phyloP scores from a whole-genome alignment of 345 rosid genomes.

The Acer yangbiense region DNA sequence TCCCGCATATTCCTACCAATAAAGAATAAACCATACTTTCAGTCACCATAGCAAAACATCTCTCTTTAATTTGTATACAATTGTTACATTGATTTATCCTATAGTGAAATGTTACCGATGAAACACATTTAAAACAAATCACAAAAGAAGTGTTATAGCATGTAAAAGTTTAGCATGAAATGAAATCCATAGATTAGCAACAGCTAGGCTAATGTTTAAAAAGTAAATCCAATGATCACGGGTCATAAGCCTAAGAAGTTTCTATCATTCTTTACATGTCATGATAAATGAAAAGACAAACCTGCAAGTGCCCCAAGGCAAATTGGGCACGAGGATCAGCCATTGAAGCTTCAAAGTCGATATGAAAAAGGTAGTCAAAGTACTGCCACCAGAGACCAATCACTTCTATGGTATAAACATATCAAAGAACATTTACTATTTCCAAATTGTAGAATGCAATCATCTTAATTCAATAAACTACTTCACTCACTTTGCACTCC shows the following conservation, averaged over 20 bases:
- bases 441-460: too few relatives aligned
- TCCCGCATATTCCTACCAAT: conserved; percentile 67
- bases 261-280: not conserved
- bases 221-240: too few relatives aligned
- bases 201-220: too few relatives aligned
- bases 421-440: too few relatives aligned
- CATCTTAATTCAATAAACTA: not conserved
- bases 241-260: not conserved
- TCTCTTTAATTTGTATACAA: too few relatives aligned
- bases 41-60: not conserved
- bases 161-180: too few relatives aligned
- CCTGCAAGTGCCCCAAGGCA: conserved; percentile 85
- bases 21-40: not conserved
- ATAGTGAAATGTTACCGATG: too few relatives aligned
- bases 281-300: conserved; percentile 22
- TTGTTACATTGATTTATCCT: too few relatives aligned
- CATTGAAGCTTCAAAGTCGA: conserved; percentile 95
- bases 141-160: too few relatives aligned
- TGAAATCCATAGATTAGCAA: too few relatives aligned
- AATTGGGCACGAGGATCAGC: conserved; percentile 81
- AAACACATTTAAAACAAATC: too few relatives aligned
- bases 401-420: not conserved
- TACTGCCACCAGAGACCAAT: conserved; percentile 47
- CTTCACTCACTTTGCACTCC: conserved; percentile 70
- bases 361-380: conserved; percentile 86